Percentiles rank a stretch among this genome's conserved stretches.
Evolutionary conservation across 306 rosid genomes (phyloP).

Genomic region (Benincasa hispida): DNA sequence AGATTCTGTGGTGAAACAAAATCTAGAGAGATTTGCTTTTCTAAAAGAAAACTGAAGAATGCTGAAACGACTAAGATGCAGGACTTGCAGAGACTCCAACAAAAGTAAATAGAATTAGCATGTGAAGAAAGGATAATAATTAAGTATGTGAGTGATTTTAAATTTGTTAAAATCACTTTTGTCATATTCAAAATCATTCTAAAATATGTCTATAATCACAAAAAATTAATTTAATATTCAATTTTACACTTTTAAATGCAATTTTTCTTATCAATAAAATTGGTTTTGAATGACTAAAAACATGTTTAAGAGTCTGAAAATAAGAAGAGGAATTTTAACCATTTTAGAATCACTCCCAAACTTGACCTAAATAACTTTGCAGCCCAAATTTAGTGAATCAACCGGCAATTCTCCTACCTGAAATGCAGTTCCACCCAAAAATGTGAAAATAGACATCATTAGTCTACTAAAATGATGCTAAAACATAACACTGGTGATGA

Average conservation of each 20-base stretch:
- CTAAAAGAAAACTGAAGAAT: conserved; percentile 3
- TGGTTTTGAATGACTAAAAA: no score
- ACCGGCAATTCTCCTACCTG: not conserved
- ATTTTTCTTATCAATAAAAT: no score
- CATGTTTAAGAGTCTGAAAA: no score
- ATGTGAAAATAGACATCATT: not conserved
- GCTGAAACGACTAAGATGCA: not conserved
- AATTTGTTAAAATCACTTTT: no score
- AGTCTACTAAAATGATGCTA: not conserved
- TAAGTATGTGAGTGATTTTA: no score
- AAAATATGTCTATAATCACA: no score
- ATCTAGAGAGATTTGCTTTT: not conserved
- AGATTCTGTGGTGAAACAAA: not conserved
- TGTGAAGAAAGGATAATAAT: not conserved
- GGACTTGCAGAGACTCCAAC: not conserved
- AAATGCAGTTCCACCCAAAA: not conserved
- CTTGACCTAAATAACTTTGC: not conserved
- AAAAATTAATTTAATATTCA: no score
- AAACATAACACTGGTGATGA: not conserved
- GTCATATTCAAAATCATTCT: no score
- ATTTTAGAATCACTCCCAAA: no score
- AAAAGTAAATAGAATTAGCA: not conserved
- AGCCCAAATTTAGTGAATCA: not conserved
- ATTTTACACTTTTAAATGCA: no score
- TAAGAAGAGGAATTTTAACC: no score